These are phyloP conservation scores for Gynochthodes officinalis DNA, from an alignment of 257 asterid species.

Conservation along the genomic window DNA sequence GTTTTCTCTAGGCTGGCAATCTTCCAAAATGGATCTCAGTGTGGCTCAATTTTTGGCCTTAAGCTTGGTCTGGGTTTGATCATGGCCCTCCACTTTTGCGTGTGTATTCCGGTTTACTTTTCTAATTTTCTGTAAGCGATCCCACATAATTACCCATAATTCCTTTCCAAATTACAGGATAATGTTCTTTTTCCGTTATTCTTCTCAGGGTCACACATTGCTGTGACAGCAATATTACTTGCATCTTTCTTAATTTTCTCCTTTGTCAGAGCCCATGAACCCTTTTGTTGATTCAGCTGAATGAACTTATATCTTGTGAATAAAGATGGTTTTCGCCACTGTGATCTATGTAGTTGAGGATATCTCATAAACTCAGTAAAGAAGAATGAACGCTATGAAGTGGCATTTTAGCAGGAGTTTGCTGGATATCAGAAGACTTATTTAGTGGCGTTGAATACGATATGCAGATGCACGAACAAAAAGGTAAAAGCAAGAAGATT, in stretches of 20 bases:
- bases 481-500: neutral
- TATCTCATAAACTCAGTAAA: no score
- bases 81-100: neutral
- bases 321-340: no score
- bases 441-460: neutral
- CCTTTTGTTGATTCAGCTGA: no score
- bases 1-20: constrained; percentile 49
- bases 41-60: constrained; percentile 25
- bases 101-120: neutral
- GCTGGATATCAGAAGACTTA: neutral
- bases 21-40: constrained; percentile 7
- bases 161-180: constrained; percentile 12
- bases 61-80: constrained; percentile 4
- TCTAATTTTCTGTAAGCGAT: neutral
- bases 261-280: no score
- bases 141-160: neutral
- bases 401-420: neutral
- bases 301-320: no score
- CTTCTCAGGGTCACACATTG: neutral
- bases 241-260: neutral
- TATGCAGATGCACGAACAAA: neutral
- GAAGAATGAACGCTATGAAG: neutral
- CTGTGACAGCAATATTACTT: neutral
- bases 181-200: constrained; percentile 8
- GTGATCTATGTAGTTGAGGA: no score